These are phyloP conservation scores for Clonostachys solani DNA, from an alignment of 2,329 filamentous ascomycete genomes.

Conservation along the genomic window DNA sequence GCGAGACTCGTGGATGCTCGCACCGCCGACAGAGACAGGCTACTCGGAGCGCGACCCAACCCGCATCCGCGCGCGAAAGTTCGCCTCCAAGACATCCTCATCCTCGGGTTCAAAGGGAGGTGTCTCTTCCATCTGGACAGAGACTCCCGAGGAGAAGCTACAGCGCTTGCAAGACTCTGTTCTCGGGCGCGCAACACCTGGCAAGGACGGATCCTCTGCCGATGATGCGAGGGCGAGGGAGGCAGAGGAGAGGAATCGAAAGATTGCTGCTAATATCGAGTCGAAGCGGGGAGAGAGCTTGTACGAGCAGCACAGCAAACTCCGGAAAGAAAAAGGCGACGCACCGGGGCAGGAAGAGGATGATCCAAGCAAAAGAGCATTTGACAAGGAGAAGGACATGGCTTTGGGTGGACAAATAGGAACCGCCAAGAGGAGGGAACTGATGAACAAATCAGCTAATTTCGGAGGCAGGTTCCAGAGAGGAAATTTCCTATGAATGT, in stretches of 20 bases:
- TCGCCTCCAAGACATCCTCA: conserved; percentile 57
- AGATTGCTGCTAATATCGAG: conserved; percentile 45
- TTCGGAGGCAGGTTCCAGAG: conserved; percentile 80
- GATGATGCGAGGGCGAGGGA: conserved; percentile 42
- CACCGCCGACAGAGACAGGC: conserved; percentile 55
- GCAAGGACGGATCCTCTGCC: conserved; percentile 30
- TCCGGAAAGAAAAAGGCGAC: conserved; percentile 19
- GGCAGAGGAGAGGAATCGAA: conserved; percentile 49
- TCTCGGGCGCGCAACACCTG: conserved; percentile 56
- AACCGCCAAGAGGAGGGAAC: conserved; percentile 68
- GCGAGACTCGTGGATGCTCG: conserved; percentile 84
- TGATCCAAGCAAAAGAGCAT: conserved; percentile 83
- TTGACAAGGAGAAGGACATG: conserved; percentile 95
- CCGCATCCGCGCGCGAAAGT: conserved; percentile 76
- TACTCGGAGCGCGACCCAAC: conserved; percentile 72
- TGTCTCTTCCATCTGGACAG: conserved; percentile 73
- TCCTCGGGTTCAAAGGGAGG: conserved; percentile 13
- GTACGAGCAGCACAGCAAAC: conserved; percentile 51
- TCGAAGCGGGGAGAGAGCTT: conserved; percentile 53
- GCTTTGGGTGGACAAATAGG: conserved; percentile 68
- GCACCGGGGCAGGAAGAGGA: conserved; percentile 65
- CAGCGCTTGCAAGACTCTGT: conserved; percentile 77
- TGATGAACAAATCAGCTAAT: conserved; percentile 74
- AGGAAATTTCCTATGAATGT: conserved; percentile 56
- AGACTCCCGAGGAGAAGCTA: conserved; percentile 85